Evolutionary conservation across 163 green algal species (phyloP), one percentile per base, ranked within the genome.

Genomic region (Scenedesmus sp.): DNA sequence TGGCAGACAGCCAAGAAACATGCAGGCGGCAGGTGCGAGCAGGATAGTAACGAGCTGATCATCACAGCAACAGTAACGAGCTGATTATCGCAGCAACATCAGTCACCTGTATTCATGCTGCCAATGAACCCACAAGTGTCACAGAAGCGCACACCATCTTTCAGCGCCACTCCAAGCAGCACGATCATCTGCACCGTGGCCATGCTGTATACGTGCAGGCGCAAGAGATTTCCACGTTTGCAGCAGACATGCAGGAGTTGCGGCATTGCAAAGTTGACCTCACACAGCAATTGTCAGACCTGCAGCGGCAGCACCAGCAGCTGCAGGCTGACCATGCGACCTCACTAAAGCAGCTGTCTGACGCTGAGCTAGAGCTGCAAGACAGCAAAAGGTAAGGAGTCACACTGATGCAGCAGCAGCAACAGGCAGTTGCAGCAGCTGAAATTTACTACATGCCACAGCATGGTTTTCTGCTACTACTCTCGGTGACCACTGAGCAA

Each of bases 231-330:
- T 54, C 87, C 13, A 81, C 79, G 23, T 86, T 86, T 77, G 74
- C 73, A 79, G 87, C 46, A 52, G 87, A 79, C 12, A 66, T 66
- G 87, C 8, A 46, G 18, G 9, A 18, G 34, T 23, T 91, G 76
- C 74, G 76, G 23, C 74, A 79, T 23, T 62, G 55, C 74, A 79
- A 66, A 54, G 55, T 8, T 5, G 70, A 87, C 4, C 74, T 91
- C 6, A 66, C n/a, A 12, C 59, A 66, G 26, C 74, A 91, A 59
- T 59, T 91, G 13, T 66, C 74, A 16, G 62, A 6, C 26, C 87
- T 91, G 57, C 87, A 91, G 15, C 52, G 87, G 26, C 87, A 91
- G 26, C 76, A 91, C 74, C 26, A 81, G 59, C 56, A 87, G 26
- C 76, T 91, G 74, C 56, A 87, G 13, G 12, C 34, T 10, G n/a